Percentiles rank a stretch among this genome's conserved stretches.
These are phyloP conservation scores for Colletotrichum musae DNA, from an alignment of 2,329 filamentous ascomycete genomes.

Conservation along the genomic window DNA sequence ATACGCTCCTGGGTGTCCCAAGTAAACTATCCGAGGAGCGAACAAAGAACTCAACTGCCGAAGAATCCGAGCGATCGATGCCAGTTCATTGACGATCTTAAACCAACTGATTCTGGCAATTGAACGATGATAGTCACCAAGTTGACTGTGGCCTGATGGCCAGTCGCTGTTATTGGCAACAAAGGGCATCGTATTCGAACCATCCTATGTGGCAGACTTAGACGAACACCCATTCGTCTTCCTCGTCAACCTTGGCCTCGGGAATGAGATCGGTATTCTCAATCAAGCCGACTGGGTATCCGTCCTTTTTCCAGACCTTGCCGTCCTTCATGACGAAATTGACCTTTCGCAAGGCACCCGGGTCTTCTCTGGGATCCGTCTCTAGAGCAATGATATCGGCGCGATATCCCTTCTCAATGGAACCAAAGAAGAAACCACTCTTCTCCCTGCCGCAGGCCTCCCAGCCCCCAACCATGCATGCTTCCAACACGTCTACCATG, in stretches of 20 bases:
- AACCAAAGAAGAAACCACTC: slow-evolving; percentile 67
- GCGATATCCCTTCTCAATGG: slow-evolving; percentile 61
- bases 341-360: slow-evolving; percentile 60
- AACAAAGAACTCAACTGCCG: slow-evolving; percentile 7
- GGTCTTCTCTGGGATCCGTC: slow-evolving; percentile 58
- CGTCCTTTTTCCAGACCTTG: slow-evolving; percentile 61
- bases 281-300: slow-evolving; percentile 39
- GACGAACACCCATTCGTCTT: slow-evolving; percentile 39
- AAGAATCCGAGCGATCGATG: not conserved
- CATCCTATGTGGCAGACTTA: slow-evolving; percentile 12
- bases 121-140: not conserved
- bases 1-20: too few relatives aligned
- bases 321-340: slow-evolving; percentile 72
- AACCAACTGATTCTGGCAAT: not conserved
- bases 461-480: slow-evolving; percentile 68
- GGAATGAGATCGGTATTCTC: slow-evolving; percentile 5
- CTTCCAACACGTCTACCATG: slow-evolving; percentile 63
- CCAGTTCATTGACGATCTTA: slow-evolving; percentile 1
- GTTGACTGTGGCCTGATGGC: not conserved
- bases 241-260: slow-evolving; percentile 15
- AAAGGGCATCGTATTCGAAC: not conserved
- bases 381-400: slow-evolving; percentile 68
- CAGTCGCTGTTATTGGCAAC: not conserved
- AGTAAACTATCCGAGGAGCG: not conserved
- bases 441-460: slow-evolving; percentile 67